A percentile compares a stretch with the other conserved stretches of the same genome.
Conservation (phyloP, 2,329 filamentous ascomycete species). For the Talaromyces sp. region DNA sequence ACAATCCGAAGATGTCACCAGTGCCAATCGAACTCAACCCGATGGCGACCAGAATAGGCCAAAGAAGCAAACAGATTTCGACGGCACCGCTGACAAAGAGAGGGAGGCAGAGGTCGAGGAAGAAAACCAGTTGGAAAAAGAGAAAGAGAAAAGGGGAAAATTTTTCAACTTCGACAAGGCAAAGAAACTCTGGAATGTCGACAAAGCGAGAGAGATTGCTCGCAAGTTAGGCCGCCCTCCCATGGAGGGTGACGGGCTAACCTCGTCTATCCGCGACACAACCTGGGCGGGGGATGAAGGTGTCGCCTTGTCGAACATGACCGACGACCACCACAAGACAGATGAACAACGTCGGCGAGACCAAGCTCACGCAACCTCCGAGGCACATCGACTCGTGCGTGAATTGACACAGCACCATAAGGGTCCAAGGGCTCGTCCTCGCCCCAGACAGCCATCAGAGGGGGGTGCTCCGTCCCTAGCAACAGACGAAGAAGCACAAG, state of each 20-base stretch:
- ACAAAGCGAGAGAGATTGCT: conserved; percentile 14
- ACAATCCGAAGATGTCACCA: conserved; percentile 24
- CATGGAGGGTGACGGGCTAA: conserved; percentile 22
- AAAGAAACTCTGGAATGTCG: conserved; percentile 4
- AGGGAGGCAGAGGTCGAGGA: background rate
- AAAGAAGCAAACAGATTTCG: conserved; percentile 5
- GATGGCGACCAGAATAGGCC: background rate
- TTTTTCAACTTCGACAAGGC: background rate
- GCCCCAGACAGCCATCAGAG: conserved; percentile 26
- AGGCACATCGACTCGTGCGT: conserved; percentile 35
- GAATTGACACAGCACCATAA: conserved; percentile 25
- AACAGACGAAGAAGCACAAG: conserved; percentile 17
- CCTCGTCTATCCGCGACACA: conserved; percentile 18
- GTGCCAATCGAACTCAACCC: conserved; percentile 11
- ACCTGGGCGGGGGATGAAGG: conserved; percentile 24
- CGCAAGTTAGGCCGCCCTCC: conserved; percentile 19
- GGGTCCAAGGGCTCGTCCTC: conserved; percentile 23
- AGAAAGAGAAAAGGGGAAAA: conserved; percentile 2
- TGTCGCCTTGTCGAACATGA: conserved; percentile 21
- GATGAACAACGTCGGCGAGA: conserved; percentile 21
- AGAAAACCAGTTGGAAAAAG: conserved; percentile 5
- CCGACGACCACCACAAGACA: conserved; percentile 26
- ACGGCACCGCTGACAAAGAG: background rate
- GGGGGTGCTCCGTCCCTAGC: conserved; percentile 27
- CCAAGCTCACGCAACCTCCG: conserved; percentile 22